These are phyloP conservation scores for Bretziella fagacearum DNA, from an alignment of 2,329 filamentous ascomycete genomes.

Conservation along the genomic window DNA sequence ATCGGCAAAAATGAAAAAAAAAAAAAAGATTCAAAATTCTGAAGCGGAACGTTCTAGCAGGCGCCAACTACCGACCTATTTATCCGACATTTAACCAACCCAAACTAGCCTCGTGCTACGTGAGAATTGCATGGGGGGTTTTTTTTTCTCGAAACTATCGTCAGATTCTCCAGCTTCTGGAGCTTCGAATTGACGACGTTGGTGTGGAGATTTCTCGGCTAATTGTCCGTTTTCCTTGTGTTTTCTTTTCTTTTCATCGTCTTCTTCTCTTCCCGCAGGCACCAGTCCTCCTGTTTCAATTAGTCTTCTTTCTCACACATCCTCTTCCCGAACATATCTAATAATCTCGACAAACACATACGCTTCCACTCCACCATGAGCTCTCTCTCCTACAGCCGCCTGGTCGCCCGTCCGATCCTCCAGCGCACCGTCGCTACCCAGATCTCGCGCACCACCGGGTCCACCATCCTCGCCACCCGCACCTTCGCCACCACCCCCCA, in stretches of 20 bases:
- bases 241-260: neutral
- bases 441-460: slow-evolving; percentile 1
- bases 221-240: no score
- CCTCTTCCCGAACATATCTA: neutral
- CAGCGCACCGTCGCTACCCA: neutral
- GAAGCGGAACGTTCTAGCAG: slow-evolving; percentile 14
- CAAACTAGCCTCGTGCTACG: slow-evolving; percentile 6
- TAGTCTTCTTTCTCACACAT: neutral
- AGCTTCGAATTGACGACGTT: neutral
- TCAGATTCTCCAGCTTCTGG: neutral
- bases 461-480: slow-evolving; percentile 13
- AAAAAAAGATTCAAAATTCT: slow-evolving; percentile 3
- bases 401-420: slow-evolving; percentile 11
- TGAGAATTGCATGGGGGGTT: slow-evolving; percentile 2
- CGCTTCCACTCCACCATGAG: slow-evolving; percentile 11
- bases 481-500: slow-evolving; percentile 17
- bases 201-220: neutral
- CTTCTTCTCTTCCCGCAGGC: neutral
- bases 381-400: slow-evolving; percentile 12
- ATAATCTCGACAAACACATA: neutral
- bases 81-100: slow-evolving; percentile 12
- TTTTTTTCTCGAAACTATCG: neutral
- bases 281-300: neutral
- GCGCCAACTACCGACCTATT: neutral
- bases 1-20: slow-evolving; percentile 2